Percentiles rank a stretch among this genome's conserved stretches.
Conservation (phyloP, 2,329 filamentous ascomycete genomes). For the Neofusicoccum parvum region DNA sequence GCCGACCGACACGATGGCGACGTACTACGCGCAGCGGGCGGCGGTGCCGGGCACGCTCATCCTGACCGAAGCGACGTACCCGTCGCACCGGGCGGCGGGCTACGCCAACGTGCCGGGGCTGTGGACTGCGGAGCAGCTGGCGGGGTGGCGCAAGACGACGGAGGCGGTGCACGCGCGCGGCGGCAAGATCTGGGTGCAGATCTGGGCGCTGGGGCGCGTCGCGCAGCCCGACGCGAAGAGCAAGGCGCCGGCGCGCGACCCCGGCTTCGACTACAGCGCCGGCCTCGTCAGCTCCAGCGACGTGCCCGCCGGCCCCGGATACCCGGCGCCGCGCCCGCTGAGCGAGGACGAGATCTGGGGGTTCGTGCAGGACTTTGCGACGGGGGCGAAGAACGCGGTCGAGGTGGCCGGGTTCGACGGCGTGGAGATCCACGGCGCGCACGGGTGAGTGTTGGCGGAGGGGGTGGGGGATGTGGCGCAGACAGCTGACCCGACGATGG, state of each 20-base stretch:
- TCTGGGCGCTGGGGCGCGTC: conserved; percentile 63
- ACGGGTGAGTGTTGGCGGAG: conserved; percentile 45
- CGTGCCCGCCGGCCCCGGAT: conserved; percentile 24
- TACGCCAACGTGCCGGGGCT: conserved; percentile 33
- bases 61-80: conserved; percentile 39
- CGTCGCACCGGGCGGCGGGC: conserved; percentile 30
- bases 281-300: conserved; percentile 33
- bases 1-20: conserved; percentile 41
- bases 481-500: neutral
- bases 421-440: conserved; percentile 59
- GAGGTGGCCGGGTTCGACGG: conserved; percentile 60
- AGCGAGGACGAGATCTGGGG: conserved; percentile 43
- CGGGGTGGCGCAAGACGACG: conserved; percentile 62
- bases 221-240: conserved; percentile 44
- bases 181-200: conserved; percentile 62
- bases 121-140: conserved; percentile 51
- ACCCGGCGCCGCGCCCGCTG: conserved; percentile 35
- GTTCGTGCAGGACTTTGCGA: conserved; percentile 42
- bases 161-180: conserved; percentile 65
- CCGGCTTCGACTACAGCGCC: conserved; percentile 29
- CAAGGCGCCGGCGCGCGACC: conserved; percentile 26
- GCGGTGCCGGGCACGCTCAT: conserved; percentile 34
- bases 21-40: conserved; percentile 36
- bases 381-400: conserved; percentile 48
- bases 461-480: too few species aligned